Conservation (phyloP, 2,329 filamentous ascomycete genomes). For the Emergomyces pasteurianus region DNA sequence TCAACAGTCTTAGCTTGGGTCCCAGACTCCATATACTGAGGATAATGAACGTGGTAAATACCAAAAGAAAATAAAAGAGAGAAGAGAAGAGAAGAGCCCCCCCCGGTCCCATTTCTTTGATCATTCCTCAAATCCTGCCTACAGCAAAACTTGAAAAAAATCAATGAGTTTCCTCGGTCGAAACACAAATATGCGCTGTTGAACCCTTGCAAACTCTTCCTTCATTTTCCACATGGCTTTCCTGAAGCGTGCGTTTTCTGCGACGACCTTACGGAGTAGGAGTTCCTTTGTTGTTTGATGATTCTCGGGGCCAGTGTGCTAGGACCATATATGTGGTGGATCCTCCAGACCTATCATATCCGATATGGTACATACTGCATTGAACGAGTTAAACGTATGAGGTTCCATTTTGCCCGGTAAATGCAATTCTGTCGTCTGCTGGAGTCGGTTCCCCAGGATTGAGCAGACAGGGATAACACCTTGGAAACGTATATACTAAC, state of each 20-base stretch:
- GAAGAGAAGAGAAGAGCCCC: no score
- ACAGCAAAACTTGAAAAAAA: background rate
- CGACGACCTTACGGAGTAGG: no score
- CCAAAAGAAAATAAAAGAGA: no score
- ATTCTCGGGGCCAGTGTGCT: background rate
- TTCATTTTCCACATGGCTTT: background rate
- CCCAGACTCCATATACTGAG: background rate
- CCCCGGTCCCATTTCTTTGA: background rate
- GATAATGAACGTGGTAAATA: background rate
- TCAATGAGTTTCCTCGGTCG: background rate
- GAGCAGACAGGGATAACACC: no score
- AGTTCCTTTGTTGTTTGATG: background rate
- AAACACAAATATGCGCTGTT: no score
- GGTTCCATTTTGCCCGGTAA: no score
- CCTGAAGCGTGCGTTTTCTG: background rate
- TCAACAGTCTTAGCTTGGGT: background rate
- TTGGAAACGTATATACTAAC: no score
- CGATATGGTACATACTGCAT: background rate
- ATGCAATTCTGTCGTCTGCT: no score
- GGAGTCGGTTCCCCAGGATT: no score
- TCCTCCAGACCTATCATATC: background rate
- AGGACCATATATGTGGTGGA: background rate
- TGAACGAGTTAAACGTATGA: no score
- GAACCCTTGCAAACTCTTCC: background rate
- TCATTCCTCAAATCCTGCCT: background rate